phyloP scores from a whole-genome alignment of 1,284 basidiomycete species.

The Cryptococcus sp. region DNA sequence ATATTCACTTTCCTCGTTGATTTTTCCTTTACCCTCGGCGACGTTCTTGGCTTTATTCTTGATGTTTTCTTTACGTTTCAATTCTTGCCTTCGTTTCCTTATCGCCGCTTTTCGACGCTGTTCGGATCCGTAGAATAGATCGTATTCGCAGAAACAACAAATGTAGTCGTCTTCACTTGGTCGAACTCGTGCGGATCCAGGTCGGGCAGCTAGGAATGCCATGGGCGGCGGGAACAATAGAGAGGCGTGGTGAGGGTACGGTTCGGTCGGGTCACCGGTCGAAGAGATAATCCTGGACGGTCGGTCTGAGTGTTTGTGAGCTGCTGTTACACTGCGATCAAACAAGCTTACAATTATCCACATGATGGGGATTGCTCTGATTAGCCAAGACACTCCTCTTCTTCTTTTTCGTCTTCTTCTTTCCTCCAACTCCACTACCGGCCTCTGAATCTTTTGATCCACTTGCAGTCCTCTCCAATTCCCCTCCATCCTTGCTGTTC shows the following conservation, averaged over 20 bases:
- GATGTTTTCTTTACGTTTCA: constrained; percentile 66
- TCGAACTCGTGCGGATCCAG: constrained; percentile 33
- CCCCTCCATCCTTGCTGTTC: not conserved
- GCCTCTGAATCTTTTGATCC: constrained; percentile 13
- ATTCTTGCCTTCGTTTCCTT: constrained; percentile 69
- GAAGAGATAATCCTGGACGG: constrained; percentile 29
- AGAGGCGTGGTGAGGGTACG: constrained; percentile 28
- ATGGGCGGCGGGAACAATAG: constrained; percentile 45
- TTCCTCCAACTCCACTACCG: constrained; percentile 9
- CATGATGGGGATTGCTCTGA: constrained; percentile 83
- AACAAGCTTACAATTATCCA: constrained; percentile 58
- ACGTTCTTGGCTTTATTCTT: constrained; percentile 63
- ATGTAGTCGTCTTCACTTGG: constrained; percentile 74
- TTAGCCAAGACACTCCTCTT: constrained; percentile 78
- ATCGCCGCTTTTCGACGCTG: constrained; percentile 62
- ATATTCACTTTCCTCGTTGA: constrained; percentile 21
- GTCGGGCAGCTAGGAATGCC: constrained; percentile 34
- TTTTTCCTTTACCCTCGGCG: constrained; percentile 31
- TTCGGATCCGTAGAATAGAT: constrained; percentile 71
- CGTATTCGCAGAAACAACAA: constrained; percentile 81
- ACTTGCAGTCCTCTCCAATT: not conserved
- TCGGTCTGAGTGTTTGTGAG: constrained; percentile 37
- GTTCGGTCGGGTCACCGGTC: constrained; percentile 31
- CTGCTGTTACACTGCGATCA: not conserved
- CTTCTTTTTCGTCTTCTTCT: constrained; percentile 71